phyloP scores from a whole-genome alignment of 345 rosid species.

The Citrus inodora region DNA sequence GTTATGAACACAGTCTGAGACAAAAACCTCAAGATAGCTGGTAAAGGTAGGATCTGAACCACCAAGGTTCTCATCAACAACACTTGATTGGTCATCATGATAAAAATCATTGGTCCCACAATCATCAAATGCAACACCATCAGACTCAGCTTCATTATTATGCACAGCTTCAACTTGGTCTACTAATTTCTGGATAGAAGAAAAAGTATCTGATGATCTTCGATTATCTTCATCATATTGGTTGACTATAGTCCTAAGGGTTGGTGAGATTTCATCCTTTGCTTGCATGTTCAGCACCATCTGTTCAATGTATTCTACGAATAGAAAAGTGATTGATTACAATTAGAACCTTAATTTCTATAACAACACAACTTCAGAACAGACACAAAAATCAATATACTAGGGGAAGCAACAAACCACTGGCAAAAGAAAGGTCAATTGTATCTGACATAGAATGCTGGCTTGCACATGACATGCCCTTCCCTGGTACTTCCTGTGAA shows the following conservation, averaged over 20 bases:
- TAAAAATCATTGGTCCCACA: slow-evolving; percentile 42
- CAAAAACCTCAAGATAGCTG: slow-evolving; percentile 57
- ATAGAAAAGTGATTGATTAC: slow-evolving; percentile 12
- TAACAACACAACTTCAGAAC: background rate
- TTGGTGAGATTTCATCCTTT: slow-evolving; percentile 78
- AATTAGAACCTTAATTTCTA: background rate
- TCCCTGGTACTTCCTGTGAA: slow-evolving; percentile 85
- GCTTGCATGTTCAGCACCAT: slow-evolving; percentile 60
- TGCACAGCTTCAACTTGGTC: slow-evolving; percentile 37
- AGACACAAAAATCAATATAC: background rate
- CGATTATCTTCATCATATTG: slow-evolving; percentile 72
- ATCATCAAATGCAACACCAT: slow-evolving; percentile 50
- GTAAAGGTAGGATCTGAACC: slow-evolving; percentile 46
- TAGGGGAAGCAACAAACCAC: slow-evolving; percentile 49
- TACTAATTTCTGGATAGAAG: slow-evolving; percentile 36
- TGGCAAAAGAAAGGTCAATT: slow-evolving; percentile 71
- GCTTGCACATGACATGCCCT: slow-evolving; percentile 43
- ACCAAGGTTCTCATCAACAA: slow-evolving; percentile 43
- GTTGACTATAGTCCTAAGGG: slow-evolving; percentile 51
- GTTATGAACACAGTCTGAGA: background rate
- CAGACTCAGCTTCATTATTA: slow-evolving; percentile 40
- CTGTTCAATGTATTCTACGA: slow-evolving; percentile 63
- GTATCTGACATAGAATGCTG: slow-evolving; percentile 47
- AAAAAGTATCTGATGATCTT: slow-evolving; percentile 51
- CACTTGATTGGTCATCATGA: slow-evolving; percentile 48